These are phyloP conservation scores for Gilbertella persicaria DNA, from an alignment of 371 early-diverging fungal genomes.

Conservation along the genomic window DNA sequence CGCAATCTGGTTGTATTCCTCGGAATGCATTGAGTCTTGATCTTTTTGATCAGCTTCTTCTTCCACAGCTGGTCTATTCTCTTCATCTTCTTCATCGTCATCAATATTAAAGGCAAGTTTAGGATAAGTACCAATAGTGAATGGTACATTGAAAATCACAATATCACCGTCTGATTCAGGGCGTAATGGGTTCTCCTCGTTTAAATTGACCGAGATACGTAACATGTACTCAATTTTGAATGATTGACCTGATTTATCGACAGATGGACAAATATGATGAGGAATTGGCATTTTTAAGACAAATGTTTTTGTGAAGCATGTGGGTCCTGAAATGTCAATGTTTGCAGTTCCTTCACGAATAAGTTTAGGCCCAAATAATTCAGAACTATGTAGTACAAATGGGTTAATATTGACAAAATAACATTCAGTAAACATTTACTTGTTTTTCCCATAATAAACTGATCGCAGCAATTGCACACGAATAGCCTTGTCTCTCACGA, in stretches of 20 bases:
- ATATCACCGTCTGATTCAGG: conserved; percentile 18
- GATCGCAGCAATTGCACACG: conserved; percentile 23
- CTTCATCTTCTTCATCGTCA: conserved; percentile 34
- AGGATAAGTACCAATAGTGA: conserved; percentile 46
- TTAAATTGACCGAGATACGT: conserved; percentile 36
- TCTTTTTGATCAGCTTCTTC: neutral
- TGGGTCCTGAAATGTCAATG: conserved; percentile 27
- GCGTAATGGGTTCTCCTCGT: conserved; percentile 23
- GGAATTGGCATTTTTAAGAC: conserved; percentile 33
- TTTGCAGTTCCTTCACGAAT: conserved; percentile 11
- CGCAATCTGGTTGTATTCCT: conserved; percentile 12
- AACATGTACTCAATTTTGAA: conserved; percentile 41
- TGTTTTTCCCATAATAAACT: conserved; percentile 24
- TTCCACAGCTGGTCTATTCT: neutral
- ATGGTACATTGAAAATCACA: conserved; percentile 25
- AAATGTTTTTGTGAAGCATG: conserved; percentile 22
- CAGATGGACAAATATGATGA: conserved; percentile 20
- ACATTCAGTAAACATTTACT: conserved; percentile 9
- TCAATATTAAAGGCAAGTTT: conserved; percentile 38
- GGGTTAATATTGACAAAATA: neutral
- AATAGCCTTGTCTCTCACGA: conserved; percentile 26
- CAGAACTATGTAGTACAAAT: conserved; percentile 7
- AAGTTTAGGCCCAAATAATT: conserved; percentile 16
- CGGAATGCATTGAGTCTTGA: neutral
- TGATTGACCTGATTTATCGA: conserved; percentile 8